Evolutionary conservation across 257 asterid genomes (phyloP), one percentile per base, ranked within the genome.

Genomic region (Plantago ovata): DNA sequence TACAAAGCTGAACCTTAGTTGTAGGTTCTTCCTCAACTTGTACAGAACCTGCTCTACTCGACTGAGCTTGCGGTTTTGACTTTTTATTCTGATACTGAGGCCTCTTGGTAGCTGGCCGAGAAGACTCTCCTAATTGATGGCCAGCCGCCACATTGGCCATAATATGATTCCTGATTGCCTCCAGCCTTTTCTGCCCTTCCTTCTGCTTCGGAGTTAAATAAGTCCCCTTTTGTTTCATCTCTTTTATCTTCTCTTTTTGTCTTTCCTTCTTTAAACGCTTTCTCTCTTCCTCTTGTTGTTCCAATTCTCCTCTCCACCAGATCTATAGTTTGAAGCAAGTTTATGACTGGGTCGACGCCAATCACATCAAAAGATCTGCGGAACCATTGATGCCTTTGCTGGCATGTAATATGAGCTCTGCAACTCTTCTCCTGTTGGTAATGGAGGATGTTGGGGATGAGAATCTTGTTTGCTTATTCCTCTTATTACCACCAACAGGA

Each of bases 181-280:
- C 97, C 72, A 71, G 62, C 72, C 95, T 83, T 64, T 87, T 87
- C 69, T 95, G 93, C 76, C 82, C 96, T 72, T 86, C 94, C 82
- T 86, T 89, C 69, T 93, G 95, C 77, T 84, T 93, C 63, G 80
- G 92, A 0, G 99, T 89, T 49, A 86, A 75, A 50, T 82, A 78
- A 69, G 74, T 93, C 43, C 97, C 99, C 50, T 93, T 96, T 66
- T 41, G 89, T 69, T 84, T 93, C 75, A 82, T 89, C 85, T 83
- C 84, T 75, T 69, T 60, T 44, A 84, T 72, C 70, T 89, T 93
- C 73, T 84, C 97, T 76, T 86, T 93, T 64, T 86, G 96, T 64
- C 56, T 84, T 72, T 93, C 99, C 69, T 89, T 93, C 78, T 86
- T 93, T 69, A 81, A 67, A 55, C 94, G 84, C 63, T 83, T 93